Conservation (phyloP, 306 rosid genomes). For the Cucurbita argyrosperma region DNA sequence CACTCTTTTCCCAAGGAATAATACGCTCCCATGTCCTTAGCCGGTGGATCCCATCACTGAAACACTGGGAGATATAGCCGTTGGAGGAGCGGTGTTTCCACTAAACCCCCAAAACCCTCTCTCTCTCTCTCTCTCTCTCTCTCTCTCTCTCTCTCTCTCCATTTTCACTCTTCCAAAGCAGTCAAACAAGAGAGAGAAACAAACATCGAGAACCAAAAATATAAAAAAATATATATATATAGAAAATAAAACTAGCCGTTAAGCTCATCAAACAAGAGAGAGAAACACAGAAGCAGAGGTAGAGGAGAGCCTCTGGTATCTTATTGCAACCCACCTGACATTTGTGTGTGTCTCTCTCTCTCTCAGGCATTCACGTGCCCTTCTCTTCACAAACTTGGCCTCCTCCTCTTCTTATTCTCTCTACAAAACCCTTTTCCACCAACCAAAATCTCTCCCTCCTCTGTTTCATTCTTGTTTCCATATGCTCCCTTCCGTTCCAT, state of each 20-base stretch:
- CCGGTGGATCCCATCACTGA: constrained; percentile 3
- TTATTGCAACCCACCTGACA: constrained; percentile 37
- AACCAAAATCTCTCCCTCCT: background rate
- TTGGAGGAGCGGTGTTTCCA: background rate
- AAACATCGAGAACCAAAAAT: background rate
- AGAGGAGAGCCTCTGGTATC: constrained; percentile 19
- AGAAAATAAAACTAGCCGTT: constrained; percentile 61
- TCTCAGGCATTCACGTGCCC: constrained; percentile 1
- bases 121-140: background rate
- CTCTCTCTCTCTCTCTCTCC: background rate
- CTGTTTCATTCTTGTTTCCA: constrained; percentile 7
- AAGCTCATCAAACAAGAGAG: constrained; percentile 14
- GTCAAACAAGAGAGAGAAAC: background rate
- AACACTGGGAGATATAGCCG: background rate
- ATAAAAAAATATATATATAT: too few relatives aligned
- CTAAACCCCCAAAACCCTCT: background rate
- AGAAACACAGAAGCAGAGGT: background rate
- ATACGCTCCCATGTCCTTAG: background rate
- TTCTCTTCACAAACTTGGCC: background rate
- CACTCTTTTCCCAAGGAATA: background rate
- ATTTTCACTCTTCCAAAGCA: background rate
- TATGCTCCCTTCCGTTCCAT: background rate
- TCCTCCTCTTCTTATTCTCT: background rate
- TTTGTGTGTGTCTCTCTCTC: constrained; percentile 16
- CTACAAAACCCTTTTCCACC: constrained; percentile 21